Conservation (phyloP, 352 stramenopile genomes). For the Blastocystis hominis region DNA sequence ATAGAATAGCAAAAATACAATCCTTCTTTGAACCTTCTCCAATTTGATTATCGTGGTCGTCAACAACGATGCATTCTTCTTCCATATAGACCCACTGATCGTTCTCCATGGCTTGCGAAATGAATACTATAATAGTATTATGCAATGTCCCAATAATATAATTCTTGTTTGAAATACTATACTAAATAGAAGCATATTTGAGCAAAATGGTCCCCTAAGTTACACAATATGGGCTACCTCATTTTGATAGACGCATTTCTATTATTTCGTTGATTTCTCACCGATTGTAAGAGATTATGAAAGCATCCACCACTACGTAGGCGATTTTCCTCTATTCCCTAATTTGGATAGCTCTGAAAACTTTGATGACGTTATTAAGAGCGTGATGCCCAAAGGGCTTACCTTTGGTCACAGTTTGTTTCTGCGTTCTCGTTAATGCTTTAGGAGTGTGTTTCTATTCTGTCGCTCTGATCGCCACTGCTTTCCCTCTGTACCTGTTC, state of each 20-base stretch:
- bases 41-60: constrained; percentile 71
- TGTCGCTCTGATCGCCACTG: background rate
- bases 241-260: no score
- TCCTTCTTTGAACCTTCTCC: constrained; percentile 78
- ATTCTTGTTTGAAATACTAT: no score
- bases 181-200: no score
- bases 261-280: no score
- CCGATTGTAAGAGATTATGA: no score
- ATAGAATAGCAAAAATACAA: constrained; percentile 55
- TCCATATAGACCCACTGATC: constrained; percentile 78
- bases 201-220: no score
- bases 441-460: background rate
- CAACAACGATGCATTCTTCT: constrained; percentile 77
- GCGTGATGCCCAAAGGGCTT: background rate
- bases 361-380: constrained; percentile 28
- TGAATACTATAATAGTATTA: no score
- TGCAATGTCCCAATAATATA: no score
- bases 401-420: background rate
- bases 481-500: background rate
- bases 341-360: background rate
- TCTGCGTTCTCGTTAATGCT: background rate
- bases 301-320: no score
- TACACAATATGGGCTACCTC: no score
- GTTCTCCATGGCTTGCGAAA: constrained; percentile 63
- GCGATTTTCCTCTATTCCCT: no score